A percentile compares a stretch with the other conserved stretches of the same genome.
Evolutionary conservation across 73 alveolate genomes (phyloP).

Genomic region (Symbiodinium pilosum): DNA sequence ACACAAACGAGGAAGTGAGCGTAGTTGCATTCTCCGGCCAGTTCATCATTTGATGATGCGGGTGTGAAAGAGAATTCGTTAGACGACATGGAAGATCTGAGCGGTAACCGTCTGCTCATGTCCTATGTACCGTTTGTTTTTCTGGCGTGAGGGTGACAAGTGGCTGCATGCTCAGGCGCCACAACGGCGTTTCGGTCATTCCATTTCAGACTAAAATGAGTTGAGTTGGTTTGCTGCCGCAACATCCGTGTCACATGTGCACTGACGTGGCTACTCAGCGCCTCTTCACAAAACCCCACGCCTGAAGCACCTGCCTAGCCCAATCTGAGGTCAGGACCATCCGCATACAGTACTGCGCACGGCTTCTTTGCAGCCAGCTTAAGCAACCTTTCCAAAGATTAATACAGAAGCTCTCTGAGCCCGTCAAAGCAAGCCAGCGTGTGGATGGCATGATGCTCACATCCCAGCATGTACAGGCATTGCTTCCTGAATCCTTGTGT

Average conservation of each 20-base stretch:
- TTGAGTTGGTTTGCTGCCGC: background rate
- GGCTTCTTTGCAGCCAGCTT: background rate
- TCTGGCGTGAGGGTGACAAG: background rate
- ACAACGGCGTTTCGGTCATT: background rate
- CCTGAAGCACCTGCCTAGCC: background rate
- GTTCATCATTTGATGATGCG: slow-evolving; percentile 18
- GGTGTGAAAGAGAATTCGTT: background rate
- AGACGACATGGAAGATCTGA: background rate
- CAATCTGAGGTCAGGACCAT: background rate
- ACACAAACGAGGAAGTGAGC: slow-evolving; percentile 50
- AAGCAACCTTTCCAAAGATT: no score
- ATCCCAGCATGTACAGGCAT: background rate
- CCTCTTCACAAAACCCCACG: background rate
- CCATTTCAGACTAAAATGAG: background rate
- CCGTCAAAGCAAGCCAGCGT: background rate
- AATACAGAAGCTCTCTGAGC: background rate
- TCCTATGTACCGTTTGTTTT: background rate
- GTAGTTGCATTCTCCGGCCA: slow-evolving; percentile 48
- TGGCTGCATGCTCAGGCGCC: background rate
- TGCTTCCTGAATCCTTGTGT: background rate
- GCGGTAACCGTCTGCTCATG: background rate
- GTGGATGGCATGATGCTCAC: background rate
- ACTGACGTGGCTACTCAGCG: background rate
- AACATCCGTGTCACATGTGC: background rate
- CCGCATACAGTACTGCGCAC: background rate